Percentiles rank a stretch among this genome's conserved stretches.
phyloP scores from a whole-genome alignment of 768 basidiomycete species.

The Amanita subjunquillea region DNA sequence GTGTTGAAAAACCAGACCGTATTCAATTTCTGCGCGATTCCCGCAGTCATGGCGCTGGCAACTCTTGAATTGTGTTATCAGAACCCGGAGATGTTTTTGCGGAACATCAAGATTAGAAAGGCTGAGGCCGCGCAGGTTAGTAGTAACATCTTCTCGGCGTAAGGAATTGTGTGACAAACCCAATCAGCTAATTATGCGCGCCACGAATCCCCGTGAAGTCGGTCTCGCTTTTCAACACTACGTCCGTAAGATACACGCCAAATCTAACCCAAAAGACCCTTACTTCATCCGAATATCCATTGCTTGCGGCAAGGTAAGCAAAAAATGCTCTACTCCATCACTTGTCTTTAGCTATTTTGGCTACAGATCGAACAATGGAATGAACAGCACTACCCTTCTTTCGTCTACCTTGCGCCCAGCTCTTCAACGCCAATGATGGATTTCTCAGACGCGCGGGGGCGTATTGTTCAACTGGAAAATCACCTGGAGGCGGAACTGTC shows the following conservation, averaged over 20 bases:
- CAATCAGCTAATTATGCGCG: conserved; percentile 79
- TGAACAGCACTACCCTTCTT: conserved; percentile 90
- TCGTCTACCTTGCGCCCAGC: conserved; percentile 39
- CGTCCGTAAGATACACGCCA: conserved; percentile 73
- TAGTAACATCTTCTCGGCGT: conserved; percentile 4
- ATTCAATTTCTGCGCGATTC: conserved; percentile 95
- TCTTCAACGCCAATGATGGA: conserved; percentile 24
- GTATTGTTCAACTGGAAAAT: conserved; percentile 35
- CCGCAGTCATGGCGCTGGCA: conserved; percentile 91
- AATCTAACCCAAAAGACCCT: conserved; percentile 73
- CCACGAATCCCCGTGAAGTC: conserved; percentile 88
- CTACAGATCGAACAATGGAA: conserved; percentile 84
- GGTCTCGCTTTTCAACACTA: conserved; percentile 80
- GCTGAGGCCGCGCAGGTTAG: conserved; percentile 77
- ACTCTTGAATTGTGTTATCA: conserved; percentile 89
- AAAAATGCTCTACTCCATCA: conserved; percentile 6
- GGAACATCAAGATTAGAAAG: conserved; percentile 92
- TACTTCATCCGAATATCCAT: conserved; percentile 77
- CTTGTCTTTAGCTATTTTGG: neutral
- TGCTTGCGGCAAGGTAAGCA: conserved; percentile 69
- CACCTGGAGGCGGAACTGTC: conserved; percentile 26
- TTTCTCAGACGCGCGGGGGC: conserved; percentile 45
- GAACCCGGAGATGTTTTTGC: conserved; percentile 78
- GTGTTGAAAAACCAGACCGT: conserved; percentile 84
- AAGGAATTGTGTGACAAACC: neutral